A percentile compares a stretch with the other conserved stretches of the same genome.
Evolutionary conservation across 768 basidiomycete species (phyloP).

Genomic region (Phylloporus sp.): DNA sequence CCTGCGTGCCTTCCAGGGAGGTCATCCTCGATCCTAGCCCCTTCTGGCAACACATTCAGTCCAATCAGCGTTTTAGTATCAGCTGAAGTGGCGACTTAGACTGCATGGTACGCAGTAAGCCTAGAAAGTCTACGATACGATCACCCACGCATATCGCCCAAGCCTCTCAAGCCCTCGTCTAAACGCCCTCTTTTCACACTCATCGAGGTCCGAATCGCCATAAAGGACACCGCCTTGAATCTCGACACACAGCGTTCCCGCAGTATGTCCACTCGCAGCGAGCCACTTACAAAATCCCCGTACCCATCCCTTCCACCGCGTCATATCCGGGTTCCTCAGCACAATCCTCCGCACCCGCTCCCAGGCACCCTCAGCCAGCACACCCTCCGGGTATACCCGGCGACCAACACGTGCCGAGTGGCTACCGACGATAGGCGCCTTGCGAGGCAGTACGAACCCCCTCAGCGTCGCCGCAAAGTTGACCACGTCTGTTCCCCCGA

Average conservation of each 20-base stretch:
- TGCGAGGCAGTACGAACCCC: constrained; percentile 3
- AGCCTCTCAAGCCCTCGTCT: constrained; percentile 9
- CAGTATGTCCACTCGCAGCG: constrained; percentile 12
- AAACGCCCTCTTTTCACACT: constrained; percentile 1
- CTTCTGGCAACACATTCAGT: no score
- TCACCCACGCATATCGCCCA: constrained; percentile 8
- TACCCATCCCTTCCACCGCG: constrained; percentile 12
- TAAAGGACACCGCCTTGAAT: not conserved
- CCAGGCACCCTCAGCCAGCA: constrained; percentile 10
- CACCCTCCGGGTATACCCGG: not conserved
- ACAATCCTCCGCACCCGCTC: constrained; percentile 1
- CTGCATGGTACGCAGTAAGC: no score
- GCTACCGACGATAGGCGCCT: no score
- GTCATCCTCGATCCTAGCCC: no score
- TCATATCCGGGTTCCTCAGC: constrained; percentile 10
- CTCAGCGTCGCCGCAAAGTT: constrained; percentile 12
- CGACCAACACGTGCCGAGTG: not conserved
- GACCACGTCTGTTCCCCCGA: constrained; percentile 10
- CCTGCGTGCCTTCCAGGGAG: no score
- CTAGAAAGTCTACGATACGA: not conserved
- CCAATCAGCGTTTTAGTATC: no score
- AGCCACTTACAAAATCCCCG: constrained; percentile 18
- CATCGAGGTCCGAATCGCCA: not conserved
- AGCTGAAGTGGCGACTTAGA: no score
- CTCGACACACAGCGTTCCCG: constrained; percentile 6